Base-by-base conservation (phyloP, 257 asterid genomes). In the Solanum chilense region DNA sequence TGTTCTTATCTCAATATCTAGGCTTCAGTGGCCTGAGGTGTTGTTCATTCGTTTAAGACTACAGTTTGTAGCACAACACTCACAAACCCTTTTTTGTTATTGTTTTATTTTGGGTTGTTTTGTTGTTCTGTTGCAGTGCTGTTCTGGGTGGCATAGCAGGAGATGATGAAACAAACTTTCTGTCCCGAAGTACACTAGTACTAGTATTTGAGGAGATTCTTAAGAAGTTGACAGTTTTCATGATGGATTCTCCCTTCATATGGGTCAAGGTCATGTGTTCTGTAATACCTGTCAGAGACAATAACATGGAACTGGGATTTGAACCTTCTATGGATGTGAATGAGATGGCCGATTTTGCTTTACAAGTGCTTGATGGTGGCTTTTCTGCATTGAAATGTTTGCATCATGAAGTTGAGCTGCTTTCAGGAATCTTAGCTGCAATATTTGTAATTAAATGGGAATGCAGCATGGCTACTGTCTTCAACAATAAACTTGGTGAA, bases 381-480 rank as follows among this genome's bases (percentile, higher is more conserved):
- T 88, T 91, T 87, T 96, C 92, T 88, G 91, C 94, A 85, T 76
- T 96, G 89, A 91, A 89, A 91, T 82, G 88, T 41, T 86, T 92
- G 85, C 91, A 82, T 86, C 89, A 91, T 88, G 99, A 95, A 87
- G 87, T 74, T 78, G 92, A 90, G 92, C 76, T 96, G 73, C 89
- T 94, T 95, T 92, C 95, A 71, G 92, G 93, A 82, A 90, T 96
- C 47, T 86, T 96, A 88, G 93, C 98, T 88, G 92, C 95, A 58
- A 52, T 94, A 69, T 93, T 91, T 87, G 86, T 95, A 71, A 93
- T 95, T 89, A 95, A 95, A 87, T 97, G 99, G 99, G 99, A 96
- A 91, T 93, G 88, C 90, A 91, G 91, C 91, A 89, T 94, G 93
- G 88, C 85, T 80, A 85, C 90, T 84, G 89, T 87, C 85, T 90